Evolutionary conservation across 1,284 basidiomycete species (phyloP), one percentile per base, ranked within the genome.

Genomic region (Calocybe gambosa): DNA sequence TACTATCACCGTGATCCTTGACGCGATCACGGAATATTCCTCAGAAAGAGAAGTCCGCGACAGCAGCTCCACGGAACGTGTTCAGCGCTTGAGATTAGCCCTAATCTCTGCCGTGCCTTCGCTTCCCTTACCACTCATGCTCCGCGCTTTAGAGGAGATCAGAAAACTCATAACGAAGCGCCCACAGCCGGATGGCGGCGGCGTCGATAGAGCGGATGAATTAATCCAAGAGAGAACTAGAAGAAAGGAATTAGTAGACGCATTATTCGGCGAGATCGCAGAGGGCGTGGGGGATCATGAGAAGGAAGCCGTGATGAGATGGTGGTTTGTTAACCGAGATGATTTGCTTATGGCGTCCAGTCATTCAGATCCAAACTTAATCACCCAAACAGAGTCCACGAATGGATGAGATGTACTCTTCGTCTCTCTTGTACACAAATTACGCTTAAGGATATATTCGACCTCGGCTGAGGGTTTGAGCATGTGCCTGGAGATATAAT

Each of bases 221-320:
- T 51, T 43, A 29, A 47, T 51, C 45, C 53, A 33, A 46, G 52
- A 58, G 28, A 49, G 54, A 43, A 57, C 52, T 50, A 57, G 56
- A 50, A 67, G 67, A 54, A 60, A 62, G 37, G 80, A 82, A 53
- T 64, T 87, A 13, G 64, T 77, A 7, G 65, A 75, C 26, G 75
- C 73, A 8, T 55, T 85, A 28, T 81, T 81, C 60, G 67, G 62
- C 37, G 81, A 84, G 58, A 69, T 86, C 16, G 62, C 77, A 51
- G 75, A 80, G 54, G 69, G 68, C 35, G 72, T 84, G 0, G 82
- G 83, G 5, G 82, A 86, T 60, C 63, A 65, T 43, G 82, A 85
- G 67, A 85, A 82, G 61, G 78, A 78, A 57, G 69, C 69, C 50
- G 75, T 65, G 28, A 71, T 87, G 61, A 62, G 61, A 28, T 88